Base-by-base conservation (phyloP, 148 eudicot genomes). In the Chenopodium quinoa region DNA sequence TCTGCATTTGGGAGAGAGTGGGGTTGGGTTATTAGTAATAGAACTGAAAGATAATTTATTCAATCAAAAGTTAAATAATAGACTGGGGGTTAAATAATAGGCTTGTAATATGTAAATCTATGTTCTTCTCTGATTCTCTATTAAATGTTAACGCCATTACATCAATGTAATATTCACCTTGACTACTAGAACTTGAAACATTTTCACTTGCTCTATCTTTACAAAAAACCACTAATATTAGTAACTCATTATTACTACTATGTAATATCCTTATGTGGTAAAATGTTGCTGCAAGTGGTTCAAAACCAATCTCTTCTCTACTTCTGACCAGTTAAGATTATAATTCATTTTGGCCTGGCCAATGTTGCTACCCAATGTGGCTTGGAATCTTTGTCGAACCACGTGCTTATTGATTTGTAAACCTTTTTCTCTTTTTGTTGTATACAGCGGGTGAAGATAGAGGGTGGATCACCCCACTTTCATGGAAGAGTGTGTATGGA, bases 401-500 rank as follows among this genome's bases (percentile, higher is more conserved):
- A 64, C 46, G 12, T 70, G 37, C 20, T 22, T 50, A 56, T 40
- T 40, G 67, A 23, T 62, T 66, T 14, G 48, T 60, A 16, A 11
- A 70, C 9, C 54, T 72, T 34, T 20, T 50, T 47, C 19, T 40
- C 46, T 20, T 81, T 69, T 66, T 27, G 17, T 69, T 73, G 67
- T 78, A 66, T 65, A 9, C 93, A 95, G 96, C 89, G 20, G 82
- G 84, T 79, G 96, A 82, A 83, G 90, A 85, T 48, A 87, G 83
- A 67, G 94, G 87, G 77, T 97, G 99, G 99, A 80, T 86, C 75
- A 84, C 89, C 77, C 99, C 99, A 34, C 90, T 89, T 85, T 96
- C 99, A 80, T 96, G 99, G 99, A 90, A 90, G 89, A 94, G 93
- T 71, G 91, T 96, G 44, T 96, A 96, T 72, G 99, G 99, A 82